A percentile compares a stretch with the other conserved stretches of the same genome.
phyloP scores from a whole-genome alignment of 2,329 filamentous ascomycete species.

The Calonectria leucothoes region DNA sequence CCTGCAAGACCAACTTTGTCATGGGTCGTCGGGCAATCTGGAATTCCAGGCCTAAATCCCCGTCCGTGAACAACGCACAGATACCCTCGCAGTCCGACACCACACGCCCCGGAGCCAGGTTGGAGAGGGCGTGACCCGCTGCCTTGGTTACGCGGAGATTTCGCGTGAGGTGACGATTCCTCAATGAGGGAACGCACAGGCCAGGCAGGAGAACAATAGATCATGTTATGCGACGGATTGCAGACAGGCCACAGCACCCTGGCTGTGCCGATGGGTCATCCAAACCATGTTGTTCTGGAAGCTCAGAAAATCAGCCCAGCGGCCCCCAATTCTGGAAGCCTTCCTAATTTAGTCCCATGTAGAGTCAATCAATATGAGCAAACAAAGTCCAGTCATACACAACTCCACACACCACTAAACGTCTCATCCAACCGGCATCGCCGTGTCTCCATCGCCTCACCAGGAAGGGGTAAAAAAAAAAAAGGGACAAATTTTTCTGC shows the following conservation, averaged over 20 bases:
- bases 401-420: slow-evolving; percentile 32
- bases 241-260: not conserved
- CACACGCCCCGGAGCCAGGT: not conserved
- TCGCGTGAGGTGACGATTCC: slow-evolving; percentile 1
- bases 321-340: slow-evolving; percentile 39
- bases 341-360: slow-evolving; percentile 29
- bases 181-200: not conserved
- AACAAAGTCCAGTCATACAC: slow-evolving; percentile 18
- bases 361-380: slow-evolving; percentile 31
- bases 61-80: slow-evolving; percentile 5
- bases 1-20: not conserved
- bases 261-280: not conserved
- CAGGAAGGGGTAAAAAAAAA: slow-evolving; percentile 19
- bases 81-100: not conserved
- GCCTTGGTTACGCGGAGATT: not conserved
- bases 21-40: slow-evolving; percentile 11
- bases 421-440: slow-evolving; percentile 39
- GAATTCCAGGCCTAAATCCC: not conserved
- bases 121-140: not conserved
- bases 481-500: slow-evolving; percentile 17
- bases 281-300: slow-evolving; percentile 36
- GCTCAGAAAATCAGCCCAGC: slow-evolving; percentile 20
- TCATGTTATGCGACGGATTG: not conserved
- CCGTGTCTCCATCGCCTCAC: slow-evolving; percentile 44
- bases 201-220: not conserved